phyloP scores from a whole-genome alignment of 306 rosid species.

The Mucuna pruriens region DNA sequence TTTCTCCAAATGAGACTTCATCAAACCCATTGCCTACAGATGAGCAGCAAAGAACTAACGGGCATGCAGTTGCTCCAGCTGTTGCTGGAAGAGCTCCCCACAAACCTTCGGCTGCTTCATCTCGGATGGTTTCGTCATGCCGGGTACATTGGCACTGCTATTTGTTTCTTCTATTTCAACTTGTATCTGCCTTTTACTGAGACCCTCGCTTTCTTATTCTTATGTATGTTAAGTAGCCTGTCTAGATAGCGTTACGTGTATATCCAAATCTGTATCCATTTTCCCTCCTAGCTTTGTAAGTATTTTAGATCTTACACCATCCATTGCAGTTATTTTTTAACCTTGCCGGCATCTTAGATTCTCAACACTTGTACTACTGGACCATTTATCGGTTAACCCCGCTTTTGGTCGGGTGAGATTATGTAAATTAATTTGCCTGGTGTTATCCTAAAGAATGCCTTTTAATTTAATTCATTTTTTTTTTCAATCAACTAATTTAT shows the following conservation, averaged over 20 bases:
- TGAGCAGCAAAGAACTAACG: slow-evolving; percentile 78
- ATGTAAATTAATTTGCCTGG: slow-evolving; percentile 42
- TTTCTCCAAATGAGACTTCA: slow-evolving; percentile 58
- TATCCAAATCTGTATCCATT: slow-evolving; percentile 45
- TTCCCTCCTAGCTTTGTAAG: slow-evolving; percentile 44
- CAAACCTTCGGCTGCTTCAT: slow-evolving; percentile 75
- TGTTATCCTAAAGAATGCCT: neutral
- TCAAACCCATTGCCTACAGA: slow-evolving; percentile 76
- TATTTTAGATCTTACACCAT: slow-evolving; percentile 44
- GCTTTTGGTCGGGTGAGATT: slow-evolving; percentile 39
- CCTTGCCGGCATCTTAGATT: slow-evolving; percentile 48
- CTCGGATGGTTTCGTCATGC: slow-evolving; percentile 40
- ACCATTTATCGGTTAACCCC: slow-evolving; percentile 32
- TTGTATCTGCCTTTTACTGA: slow-evolving; percentile 41
- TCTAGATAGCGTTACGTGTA: slow-evolving; percentile 64
- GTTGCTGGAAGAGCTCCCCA: slow-evolving; percentile 90
- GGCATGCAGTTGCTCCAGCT: slow-evolving; percentile 82
- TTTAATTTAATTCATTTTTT: neutral
- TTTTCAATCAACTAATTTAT: neutral
- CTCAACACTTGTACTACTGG: slow-evolving; percentile 34
- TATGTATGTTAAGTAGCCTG: slow-evolving; percentile 31
- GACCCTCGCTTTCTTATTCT: neutral
- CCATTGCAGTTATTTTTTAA: slow-evolving; percentile 49
- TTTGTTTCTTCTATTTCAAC: slow-evolving; percentile 48
- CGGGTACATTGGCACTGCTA: slow-evolving; percentile 46